phyloP scores from a whole-genome alignment of 768 basidiomycete genomes.

The Trametes elegans region DNA sequence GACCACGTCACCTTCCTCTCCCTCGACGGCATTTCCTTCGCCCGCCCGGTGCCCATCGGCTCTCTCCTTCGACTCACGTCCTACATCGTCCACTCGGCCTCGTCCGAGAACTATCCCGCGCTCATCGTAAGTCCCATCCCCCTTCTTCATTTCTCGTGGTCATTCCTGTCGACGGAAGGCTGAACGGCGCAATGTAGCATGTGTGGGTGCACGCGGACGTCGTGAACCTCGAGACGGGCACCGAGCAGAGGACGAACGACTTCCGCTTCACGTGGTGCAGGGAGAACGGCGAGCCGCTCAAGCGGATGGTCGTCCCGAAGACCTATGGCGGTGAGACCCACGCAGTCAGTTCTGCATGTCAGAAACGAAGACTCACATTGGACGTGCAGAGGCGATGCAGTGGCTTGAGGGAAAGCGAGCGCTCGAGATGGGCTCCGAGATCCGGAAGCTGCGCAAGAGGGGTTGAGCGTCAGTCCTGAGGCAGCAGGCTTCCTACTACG shows the following conservation, averaged over 20 bases:
- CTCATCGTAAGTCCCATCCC: slow-evolving; percentile 50
- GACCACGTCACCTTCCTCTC: slow-evolving; percentile 70
- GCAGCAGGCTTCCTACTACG: too few relatives aligned
- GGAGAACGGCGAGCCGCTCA: slow-evolving; percentile 36
- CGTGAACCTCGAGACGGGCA: slow-evolving; percentile 63
- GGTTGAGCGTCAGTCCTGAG: not conserved
- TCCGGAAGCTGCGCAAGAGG: slow-evolving; percentile 39
- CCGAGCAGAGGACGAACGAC: slow-evolving; percentile 68
- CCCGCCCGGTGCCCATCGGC: slow-evolving; percentile 79
- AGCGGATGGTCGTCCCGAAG: slow-evolving; percentile 57
- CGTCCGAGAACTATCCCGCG: slow-evolving; percentile 48
- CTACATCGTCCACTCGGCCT: slow-evolving; percentile 58
- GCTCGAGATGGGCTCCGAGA: slow-evolving; percentile 66
- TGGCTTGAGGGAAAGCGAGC: slow-evolving; percentile 81
- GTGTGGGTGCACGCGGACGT: slow-evolving; percentile 72
- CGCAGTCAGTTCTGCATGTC: slow-evolving; percentile 8
- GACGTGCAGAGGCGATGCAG: slow-evolving; percentile 68
- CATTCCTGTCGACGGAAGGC: not conserved
- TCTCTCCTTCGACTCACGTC: slow-evolving; percentile 75
- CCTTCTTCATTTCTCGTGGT: not conserved
- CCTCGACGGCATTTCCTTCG: slow-evolving; percentile 77
- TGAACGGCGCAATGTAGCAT: slow-evolving; percentile 42
- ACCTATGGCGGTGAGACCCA: slow-evolving; percentile 62
- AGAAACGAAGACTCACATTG: slow-evolving; percentile 23
- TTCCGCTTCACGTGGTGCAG: slow-evolving; percentile 74